Evolutionary conservation across 2,329 filamentous ascomycete species (phyloP).

Genomic region (Zasmidium citrigriseum): DNA sequence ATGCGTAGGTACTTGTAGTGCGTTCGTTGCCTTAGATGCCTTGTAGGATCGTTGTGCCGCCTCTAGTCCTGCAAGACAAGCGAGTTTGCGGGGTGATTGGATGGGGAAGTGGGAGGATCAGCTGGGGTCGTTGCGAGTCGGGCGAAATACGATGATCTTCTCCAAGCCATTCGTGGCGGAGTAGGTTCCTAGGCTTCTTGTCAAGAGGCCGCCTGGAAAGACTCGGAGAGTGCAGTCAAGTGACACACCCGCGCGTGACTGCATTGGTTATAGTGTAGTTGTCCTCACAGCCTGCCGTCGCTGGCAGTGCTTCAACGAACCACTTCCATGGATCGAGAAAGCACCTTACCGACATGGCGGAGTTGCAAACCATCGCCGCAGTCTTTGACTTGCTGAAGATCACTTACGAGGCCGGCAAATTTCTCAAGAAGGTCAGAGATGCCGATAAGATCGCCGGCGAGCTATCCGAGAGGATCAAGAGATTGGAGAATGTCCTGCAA

Average conservation of each 20-base stretch:
- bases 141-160: neutral
- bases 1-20: neutral
- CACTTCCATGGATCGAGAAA: neutral
- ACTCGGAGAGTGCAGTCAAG: neutral
- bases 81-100: neutral
- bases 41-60: neutral
- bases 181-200: neutral
- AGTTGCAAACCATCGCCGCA: slow-evolving; percentile 22
- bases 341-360: slow-evolving; percentile 10
- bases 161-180: slow-evolving; percentile 4
- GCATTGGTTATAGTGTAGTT: neutral
- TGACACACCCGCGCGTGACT: neutral
- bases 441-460: slow-evolving; percentile 25
- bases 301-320: neutral
- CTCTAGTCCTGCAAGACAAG: neutral
- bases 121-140: neutral
- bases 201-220: neutral
- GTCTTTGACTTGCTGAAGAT: slow-evolving; percentile 21
- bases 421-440: slow-evolving; percentile 24
- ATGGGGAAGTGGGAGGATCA: neutral
- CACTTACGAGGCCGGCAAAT: slow-evolving; percentile 15
- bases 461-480: slow-evolving; percentile 14
- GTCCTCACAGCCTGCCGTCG: neutral
- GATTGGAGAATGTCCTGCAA: slow-evolving; percentile 19
- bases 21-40: neutral